Evolutionary conservation across 2,329 filamentous ascomycete genomes (phyloP), one percentile per base, ranked within the genome.

Genomic region (Zymoseptoria passerinii): DNA sequence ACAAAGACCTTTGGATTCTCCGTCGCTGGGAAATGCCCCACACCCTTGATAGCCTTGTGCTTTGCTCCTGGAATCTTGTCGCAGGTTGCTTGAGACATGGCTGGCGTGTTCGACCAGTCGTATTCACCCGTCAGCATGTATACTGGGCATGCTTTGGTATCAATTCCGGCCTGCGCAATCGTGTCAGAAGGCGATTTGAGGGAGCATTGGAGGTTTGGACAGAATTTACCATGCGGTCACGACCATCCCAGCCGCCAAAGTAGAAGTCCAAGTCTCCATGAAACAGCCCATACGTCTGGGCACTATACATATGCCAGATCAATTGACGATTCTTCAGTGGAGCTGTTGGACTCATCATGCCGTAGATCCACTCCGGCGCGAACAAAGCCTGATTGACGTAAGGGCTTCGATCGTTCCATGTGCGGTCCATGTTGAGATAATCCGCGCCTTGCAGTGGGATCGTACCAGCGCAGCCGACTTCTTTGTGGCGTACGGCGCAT

Each of bases 41-140:
- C 63, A 0, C 73, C 76, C 13, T 74, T 72, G 76, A 79, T 79
- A 1, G 70, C 67, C 63, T 74, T 73, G 65, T 77, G 74, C 62
- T 73, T 74, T 0, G 73, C 76, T 4, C 77, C 77, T 0, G 72
- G 70, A 40, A 79, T 79, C 71, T 78, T 78, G 53, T 77, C 74
- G 20, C 76, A 76, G 1, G 76, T 78, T 48, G 73, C 72, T 58
- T 78, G 74, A 18, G 70, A 69, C 76, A 78, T 77, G 19, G 72
- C 73, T 2, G 76, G 76, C 1, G 77, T 78, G 58, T 76, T 78
- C n/a, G 68, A 72, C 75, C 75, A 77, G 61, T 78, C 76, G 62
- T 81, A 72, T 71, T 81, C 75, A 54, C 78, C 78, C 0, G 77
- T 80, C 29, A 80, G 69, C 75, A 80, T 79, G 67, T 75, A 80